A percentile compares a stretch with the other conserved stretches of the same genome.
Evolutionary conservation across 2,329 filamentous ascomycete genomes (phyloP).

Genomic region (Bipolaris victoriae): DNA sequence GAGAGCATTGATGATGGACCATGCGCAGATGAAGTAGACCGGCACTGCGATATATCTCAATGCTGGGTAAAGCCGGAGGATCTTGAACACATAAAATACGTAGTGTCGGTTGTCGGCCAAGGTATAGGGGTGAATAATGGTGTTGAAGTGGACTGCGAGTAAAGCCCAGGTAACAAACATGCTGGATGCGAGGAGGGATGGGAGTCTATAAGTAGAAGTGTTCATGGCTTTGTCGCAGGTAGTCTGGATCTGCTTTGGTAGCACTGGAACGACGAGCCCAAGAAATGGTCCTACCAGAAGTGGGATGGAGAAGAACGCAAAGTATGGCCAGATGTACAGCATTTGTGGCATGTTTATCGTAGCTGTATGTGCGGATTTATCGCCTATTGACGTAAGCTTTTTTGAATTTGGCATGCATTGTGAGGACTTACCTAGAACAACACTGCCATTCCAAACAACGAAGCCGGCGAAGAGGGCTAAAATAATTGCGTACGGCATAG

Average conservation of each 20-base stretch:
- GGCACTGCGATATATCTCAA: slow-evolving; percentile 72
- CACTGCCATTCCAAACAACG: slow-evolving; percentile 84
- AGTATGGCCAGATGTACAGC: slow-evolving; percentile 92
- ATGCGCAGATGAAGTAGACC: slow-evolving; percentile 73
- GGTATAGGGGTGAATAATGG: slow-evolving; percentile 93
- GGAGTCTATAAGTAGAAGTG: slow-evolving; percentile 4
- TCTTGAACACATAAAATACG: slow-evolving; percentile 93
- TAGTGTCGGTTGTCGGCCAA: slow-evolving; percentile 97
- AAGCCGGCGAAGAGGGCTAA: slow-evolving; percentile 74
- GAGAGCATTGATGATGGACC: slow-evolving; percentile 70
- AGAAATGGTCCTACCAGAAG: slow-evolving; percentile 67
- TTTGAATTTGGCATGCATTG: background rate
- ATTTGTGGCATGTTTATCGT: slow-evolving; percentile 90
- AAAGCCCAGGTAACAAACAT: slow-evolving; percentile 50
- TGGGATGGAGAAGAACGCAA: slow-evolving; percentile 87
- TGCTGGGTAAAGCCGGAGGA: slow-evolving; percentile 68
- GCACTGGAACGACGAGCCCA: slow-evolving; percentile 37
- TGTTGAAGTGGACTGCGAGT: slow-evolving; percentile 75
- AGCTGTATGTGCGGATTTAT: slow-evolving; percentile 92
- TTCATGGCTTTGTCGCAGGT: slow-evolving; percentile 14
- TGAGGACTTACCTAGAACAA: slow-evolving; percentile 74
- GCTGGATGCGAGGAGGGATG: slow-evolving; percentile 37
- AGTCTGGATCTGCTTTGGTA: slow-evolving; percentile 24
- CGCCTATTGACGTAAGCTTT: slow-evolving; percentile 61
- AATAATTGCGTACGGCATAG: slow-evolving; percentile 64